Evolutionary conservation across 352 stramenopile species (phyloP).

Genomic region (Pythium folliculosum): DNA sequence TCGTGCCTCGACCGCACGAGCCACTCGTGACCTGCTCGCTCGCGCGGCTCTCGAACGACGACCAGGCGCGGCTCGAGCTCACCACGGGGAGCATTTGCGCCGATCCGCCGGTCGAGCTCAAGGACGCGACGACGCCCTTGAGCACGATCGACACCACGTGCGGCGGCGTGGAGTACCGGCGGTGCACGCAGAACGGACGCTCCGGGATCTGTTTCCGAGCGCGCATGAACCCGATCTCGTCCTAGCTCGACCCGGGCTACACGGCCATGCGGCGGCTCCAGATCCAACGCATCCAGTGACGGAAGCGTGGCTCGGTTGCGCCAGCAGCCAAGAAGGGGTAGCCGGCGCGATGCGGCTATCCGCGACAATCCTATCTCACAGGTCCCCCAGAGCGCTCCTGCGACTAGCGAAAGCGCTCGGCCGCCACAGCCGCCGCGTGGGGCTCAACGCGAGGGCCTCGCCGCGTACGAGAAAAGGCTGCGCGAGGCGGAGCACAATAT

Average conservation of each 20-base stretch:
- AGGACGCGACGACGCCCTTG: not conserved
- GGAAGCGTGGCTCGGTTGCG: constrained; percentile 19
- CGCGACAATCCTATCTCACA: too few species aligned
- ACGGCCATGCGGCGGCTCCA: constrained; percentile 15
- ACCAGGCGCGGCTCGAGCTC: not conserved
- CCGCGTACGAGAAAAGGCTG: too few species aligned
- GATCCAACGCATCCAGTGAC: constrained; percentile 12
- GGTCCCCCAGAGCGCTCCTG: too few species aligned
- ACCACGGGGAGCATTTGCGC: not conserved
- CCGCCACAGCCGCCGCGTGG: too few species aligned
- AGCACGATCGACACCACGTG: not conserved
- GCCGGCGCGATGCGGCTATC: too few species aligned
- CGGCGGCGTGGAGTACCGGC: constrained; percentile 25
- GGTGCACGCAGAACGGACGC: not conserved
- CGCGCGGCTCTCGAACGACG: not conserved
- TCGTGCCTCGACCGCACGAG: constrained; percentile 17
- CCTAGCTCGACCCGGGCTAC: not conserved
- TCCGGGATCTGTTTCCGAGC: constrained; percentile 12
- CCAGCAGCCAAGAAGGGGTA: too few species aligned
- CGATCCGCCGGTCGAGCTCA: too few species aligned
- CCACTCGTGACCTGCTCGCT: constrained; percentile 1
- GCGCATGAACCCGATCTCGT: constrained; percentile 8
- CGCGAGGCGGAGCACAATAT: too few species aligned
- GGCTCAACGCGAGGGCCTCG: too few species aligned
- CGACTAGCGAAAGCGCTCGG: too few species aligned